phyloP scores from a whole-genome alignment of 2,329 filamentous ascomycete species.

The Alternaria ventricosa region DNA sequence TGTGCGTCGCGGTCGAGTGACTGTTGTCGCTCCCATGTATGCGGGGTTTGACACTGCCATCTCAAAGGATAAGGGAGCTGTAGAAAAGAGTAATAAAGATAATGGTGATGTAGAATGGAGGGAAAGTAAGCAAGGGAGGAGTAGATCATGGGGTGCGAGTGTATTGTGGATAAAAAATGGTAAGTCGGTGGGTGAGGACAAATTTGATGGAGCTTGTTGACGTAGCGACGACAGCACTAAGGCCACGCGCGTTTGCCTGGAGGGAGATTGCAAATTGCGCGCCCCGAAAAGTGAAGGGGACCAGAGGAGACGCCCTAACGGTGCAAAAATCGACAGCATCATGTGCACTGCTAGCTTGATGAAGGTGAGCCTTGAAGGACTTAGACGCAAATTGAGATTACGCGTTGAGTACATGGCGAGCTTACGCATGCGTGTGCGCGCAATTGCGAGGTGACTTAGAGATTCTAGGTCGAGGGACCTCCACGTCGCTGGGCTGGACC shows the following conservation, averaged over 20 bases:
- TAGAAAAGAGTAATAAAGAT: not conserved
- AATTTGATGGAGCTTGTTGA: not conserved
- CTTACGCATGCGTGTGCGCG: not conserved
- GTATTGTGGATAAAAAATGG: not conserved
- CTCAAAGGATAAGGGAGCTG: not conserved
- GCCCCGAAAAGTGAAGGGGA: not conserved
- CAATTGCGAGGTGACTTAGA: not conserved
- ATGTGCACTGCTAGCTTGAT: not conserved
- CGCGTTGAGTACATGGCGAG: not conserved
- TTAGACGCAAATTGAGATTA: not conserved
- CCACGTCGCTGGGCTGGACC: not conserved
- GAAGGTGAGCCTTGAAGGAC: not conserved
- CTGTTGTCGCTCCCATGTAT: not conserved
- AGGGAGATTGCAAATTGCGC: not conserved
- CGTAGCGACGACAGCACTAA: not conserved
- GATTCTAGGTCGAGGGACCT: not conserved
- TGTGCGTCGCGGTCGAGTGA: not conserved
- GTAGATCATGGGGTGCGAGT: not conserved
- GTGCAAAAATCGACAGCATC: not conserved
- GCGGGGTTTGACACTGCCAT: not conserved
- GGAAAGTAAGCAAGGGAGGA: not conserved
- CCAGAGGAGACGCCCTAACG: not conserved
- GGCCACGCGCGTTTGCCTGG: not conserved
- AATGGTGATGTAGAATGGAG: not conserved
- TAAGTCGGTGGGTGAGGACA: not conserved